Conservation (phyloP, 1,139 yeast genomes). For the Sugiyamaella grinbergsii region DNA sequence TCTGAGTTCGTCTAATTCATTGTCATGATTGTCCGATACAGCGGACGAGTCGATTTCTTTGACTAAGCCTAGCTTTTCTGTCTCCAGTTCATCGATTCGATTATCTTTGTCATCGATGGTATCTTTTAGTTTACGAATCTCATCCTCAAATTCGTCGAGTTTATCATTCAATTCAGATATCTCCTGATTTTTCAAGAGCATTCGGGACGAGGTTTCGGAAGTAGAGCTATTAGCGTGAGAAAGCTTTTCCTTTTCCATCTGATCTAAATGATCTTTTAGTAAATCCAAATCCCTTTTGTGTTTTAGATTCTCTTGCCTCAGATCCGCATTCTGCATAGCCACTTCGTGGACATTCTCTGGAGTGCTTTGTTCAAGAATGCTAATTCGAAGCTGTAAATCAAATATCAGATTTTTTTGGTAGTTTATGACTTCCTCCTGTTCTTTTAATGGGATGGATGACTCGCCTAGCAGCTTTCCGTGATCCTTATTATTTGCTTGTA, state of each 20-base stretch:
- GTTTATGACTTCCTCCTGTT: conserved; percentile 45
- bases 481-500: conserved; percentile 20
- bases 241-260: conserved; percentile 1
- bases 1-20: conserved; percentile 30
- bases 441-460: conserved; percentile 33
- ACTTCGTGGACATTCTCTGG: conserved; percentile 22
- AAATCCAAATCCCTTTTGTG: conserved; percentile 15
- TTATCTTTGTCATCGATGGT: conserved; percentile 23
- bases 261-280: conserved; percentile 13
- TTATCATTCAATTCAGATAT: conserved; percentile 13
- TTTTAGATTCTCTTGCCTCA: conserved; percentile 16
- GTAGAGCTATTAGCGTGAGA: background rate
- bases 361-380: conserved; percentile 24
- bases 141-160: conserved; percentile 21
- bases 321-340: conserved; percentile 19
- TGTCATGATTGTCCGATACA: conserved; percentile 1
- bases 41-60: conserved; percentile 1
- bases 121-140: conserved; percentile 17
- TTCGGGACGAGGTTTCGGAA: background rate
- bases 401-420: conserved; percentile 61
- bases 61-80: conserved; percentile 16
- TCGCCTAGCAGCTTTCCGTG: conserved; percentile 21
- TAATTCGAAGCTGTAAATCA: conserved; percentile 56
- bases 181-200: conserved; percentile 7
- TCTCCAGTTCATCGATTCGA: conserved; percentile 22